Conservation (phyloP, 805 yeast genomes). For the Starmerella davenportii region DNA sequence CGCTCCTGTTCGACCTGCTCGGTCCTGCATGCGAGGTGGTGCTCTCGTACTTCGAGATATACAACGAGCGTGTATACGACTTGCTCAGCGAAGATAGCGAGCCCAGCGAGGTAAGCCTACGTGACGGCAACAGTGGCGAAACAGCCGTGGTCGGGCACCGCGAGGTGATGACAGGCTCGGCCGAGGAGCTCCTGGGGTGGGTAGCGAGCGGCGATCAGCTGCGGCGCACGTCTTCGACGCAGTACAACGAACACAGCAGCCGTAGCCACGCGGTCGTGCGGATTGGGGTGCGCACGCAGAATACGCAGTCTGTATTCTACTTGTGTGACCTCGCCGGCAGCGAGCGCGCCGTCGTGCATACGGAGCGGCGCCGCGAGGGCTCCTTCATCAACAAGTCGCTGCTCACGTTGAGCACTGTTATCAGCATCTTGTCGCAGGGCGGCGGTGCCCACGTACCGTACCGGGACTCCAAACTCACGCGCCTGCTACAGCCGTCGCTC, state of each 20-base stretch:
- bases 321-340: constrained; percentile 94
- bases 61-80: constrained; percentile 75
- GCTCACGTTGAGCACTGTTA: constrained; percentile 81
- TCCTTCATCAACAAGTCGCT: constrained; percentile 81
- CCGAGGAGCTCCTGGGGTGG: constrained; percentile 41
- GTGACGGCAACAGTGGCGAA: constrained; percentile 61
- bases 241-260: constrained; percentile 70
- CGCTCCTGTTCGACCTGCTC: constrained; percentile 33
- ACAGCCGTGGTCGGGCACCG: constrained; percentile 58
- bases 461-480: constrained; percentile 80
- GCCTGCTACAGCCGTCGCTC: constrained; percentile 79
- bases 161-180: constrained; percentile 38
- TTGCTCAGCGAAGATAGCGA: constrained; percentile 26
- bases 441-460: constrained; percentile 61
- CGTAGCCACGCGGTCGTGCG: constrained; percentile 83
- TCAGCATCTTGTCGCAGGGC: constrained; percentile 47
- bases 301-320: constrained; percentile 47
- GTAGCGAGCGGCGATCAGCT: constrained; percentile 54
- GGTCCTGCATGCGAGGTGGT: constrained; percentile 25
- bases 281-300: constrained; percentile 32
- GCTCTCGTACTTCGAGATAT: constrained; percentile 68
- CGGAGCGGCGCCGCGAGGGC: constrained; percentile 83
- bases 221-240: constrained; percentile 74
- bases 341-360: constrained; percentile 61
- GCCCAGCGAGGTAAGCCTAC: constrained; percentile 32